phyloP scores from a whole-genome alignment of 2,329 filamentous ascomycete genomes.

The Alternaria tenuissima region DNA sequence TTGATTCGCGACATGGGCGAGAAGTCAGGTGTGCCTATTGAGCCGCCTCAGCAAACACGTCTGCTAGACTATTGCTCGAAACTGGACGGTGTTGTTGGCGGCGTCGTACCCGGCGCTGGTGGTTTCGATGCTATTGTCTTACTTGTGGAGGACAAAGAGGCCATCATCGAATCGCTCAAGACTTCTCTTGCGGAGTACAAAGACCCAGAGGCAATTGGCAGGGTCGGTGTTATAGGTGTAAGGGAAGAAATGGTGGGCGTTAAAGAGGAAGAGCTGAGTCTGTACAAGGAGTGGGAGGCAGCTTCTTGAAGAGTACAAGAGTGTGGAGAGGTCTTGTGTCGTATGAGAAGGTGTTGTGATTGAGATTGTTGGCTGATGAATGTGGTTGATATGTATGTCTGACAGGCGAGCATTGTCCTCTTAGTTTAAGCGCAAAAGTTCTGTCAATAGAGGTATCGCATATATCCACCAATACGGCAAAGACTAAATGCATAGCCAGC shows the following conservation, averaged over 20 bases:
- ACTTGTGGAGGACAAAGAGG: slow-evolving; percentile 75
- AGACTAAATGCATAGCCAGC: not conserved
- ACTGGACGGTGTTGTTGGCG: slow-evolving; percentile 83
- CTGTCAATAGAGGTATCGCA: not conserved
- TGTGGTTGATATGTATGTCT: not conserved
- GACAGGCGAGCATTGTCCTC: not conserved
- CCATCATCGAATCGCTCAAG: slow-evolving; percentile 68
- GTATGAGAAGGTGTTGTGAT: not conserved
- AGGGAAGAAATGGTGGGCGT: slow-evolving; percentile 77
- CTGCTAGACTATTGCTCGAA: slow-evolving; percentile 77
- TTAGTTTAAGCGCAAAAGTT: slow-evolving; percentile 7
- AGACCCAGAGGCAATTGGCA: slow-evolving; percentile 51
- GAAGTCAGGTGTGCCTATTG: slow-evolving; percentile 81
- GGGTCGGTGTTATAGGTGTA: slow-evolving; percentile 73
- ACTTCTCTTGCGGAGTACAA: slow-evolving; percentile 73
- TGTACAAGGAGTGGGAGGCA: slow-evolving; percentile 53
- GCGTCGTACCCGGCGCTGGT: slow-evolving; percentile 92
- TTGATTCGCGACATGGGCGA: slow-evolving; percentile 80
- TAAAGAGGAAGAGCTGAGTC: slow-evolving; percentile 48
- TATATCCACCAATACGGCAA: not conserved
- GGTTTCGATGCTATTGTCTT: slow-evolving; percentile 91
- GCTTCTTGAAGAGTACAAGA: slow-evolving; percentile 3
- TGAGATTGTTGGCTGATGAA: not conserved
- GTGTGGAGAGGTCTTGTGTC: not conserved
- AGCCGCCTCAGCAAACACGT: slow-evolving; percentile 84